phyloP scores from a whole-genome alignment of 768 basidiomycete genomes.

The Lepiota venenata region DNA sequence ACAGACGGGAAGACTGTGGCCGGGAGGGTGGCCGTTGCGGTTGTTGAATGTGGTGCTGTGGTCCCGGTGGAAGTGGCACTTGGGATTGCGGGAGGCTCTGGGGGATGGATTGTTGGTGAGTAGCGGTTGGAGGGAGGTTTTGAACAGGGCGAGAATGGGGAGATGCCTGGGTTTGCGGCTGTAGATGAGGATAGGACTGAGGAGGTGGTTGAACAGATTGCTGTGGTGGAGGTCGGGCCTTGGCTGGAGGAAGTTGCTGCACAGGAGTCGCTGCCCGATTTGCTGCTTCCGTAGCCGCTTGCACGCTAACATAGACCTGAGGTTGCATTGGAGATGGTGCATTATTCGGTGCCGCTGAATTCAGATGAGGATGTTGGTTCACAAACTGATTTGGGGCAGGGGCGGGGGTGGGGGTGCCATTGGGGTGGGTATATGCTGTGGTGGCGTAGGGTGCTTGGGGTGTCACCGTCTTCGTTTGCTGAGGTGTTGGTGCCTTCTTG shows the following conservation, averaged over 20 bases:
- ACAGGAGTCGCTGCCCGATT: constrained; percentile 35
- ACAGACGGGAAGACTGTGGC: constrained; percentile 6
- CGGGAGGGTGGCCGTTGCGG: constrained; percentile 8
- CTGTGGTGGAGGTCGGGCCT: constrained; percentile 17
- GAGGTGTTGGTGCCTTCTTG: constrained; percentile 18
- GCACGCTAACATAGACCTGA: constrained; percentile 30
- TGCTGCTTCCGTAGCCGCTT: constrained; percentile 27
- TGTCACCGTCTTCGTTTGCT: constrained; percentile 21
- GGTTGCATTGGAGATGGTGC: constrained; percentile 37
- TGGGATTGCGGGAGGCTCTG: constrained; percentile 9
- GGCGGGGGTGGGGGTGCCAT: constrained; percentile 31
- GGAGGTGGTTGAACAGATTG: background rate
- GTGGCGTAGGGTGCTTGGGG: constrained; percentile 25
- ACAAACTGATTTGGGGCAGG: constrained; percentile 31
- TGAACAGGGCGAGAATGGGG: constrained; percentile 9
- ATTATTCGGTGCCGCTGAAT: constrained; percentile 22
- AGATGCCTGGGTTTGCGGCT: constrained; percentile 3
- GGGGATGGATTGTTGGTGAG: constrained; percentile 10
- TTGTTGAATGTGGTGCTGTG: constrained; percentile 17
- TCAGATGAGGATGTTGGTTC: constrained; percentile 28
- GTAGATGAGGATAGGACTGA: constrained; percentile 16
- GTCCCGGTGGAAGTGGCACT: constrained; percentile 10
- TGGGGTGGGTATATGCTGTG: constrained; percentile 23
- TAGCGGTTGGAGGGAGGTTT: constrained; percentile 1
- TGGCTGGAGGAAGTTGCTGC: constrained; percentile 20